Evolutionary conservation across 2,329 filamentous ascomycete genomes (phyloP).

Genomic region (Geosmithia morbida): DNA sequence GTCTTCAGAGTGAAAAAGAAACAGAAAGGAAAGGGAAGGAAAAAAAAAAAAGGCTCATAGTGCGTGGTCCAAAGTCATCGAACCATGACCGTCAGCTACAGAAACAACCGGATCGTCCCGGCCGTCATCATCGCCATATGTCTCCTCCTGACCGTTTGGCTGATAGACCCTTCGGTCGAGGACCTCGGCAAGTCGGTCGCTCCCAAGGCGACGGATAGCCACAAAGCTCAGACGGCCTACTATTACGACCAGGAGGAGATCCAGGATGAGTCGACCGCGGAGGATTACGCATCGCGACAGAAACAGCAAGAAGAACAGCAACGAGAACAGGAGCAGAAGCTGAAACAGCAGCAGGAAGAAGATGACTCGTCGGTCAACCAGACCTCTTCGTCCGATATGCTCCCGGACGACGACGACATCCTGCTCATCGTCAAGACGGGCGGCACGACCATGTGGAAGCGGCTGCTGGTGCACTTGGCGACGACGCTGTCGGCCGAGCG

Average conservation of each 20-base stretch:
- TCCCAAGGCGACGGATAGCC: neutral
- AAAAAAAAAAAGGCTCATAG: no score
- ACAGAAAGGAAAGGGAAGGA: no score
- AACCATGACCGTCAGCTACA: slow-evolving; percentile 9
- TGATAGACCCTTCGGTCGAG: slow-evolving; percentile 7
- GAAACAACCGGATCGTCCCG: slow-evolving; percentile 10
- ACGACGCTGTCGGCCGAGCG: slow-evolving; percentile 6
- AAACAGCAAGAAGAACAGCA: no score
- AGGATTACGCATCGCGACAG: no score
- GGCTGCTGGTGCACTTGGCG: slow-evolving; percentile 9
- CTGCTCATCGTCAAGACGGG: slow-evolving; percentile 11
- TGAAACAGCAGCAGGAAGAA: neutral
- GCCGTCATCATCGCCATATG: slow-evolving; percentile 8
- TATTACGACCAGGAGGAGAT: neutral
- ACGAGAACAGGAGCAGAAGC: neutral
- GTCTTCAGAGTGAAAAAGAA: no score
- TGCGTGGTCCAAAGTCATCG: neutral
- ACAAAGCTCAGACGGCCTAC: neutral
- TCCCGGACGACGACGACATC: slow-evolving; percentile 6
- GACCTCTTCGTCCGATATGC: neutral
- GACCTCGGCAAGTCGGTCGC: slow-evolving; percentile 1
- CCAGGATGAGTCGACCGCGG: no score
- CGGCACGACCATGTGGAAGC: slow-evolving; percentile 11
- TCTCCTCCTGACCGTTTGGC: slow-evolving; percentile 5
- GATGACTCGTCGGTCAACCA: neutral